Base-by-base conservation (phyloP, 306 rosid genomes). In the Styphnolobium japonicum region DNA sequence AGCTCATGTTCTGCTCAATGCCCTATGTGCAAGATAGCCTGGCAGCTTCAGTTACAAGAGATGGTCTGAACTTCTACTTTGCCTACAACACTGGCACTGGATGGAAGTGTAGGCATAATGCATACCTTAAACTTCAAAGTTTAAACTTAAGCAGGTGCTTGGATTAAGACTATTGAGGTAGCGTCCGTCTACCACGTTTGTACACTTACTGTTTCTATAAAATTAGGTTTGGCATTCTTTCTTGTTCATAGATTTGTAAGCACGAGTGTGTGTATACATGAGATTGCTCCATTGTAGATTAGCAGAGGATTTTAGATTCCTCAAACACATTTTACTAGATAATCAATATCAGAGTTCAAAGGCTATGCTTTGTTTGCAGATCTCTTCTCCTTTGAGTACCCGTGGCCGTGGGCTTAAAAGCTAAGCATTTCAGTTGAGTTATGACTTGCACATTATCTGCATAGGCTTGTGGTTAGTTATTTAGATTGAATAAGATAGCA, bases 1-100 rank as follows among this genome's bases (percentile, higher is more conserved):
- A 78, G 90, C 85, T 89, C 98, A 94, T 85, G 87, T 92, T 69
- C 81, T 92, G 79, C 89, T 94, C 48, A 94, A 92, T 83, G 94
- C 89, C 4, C 71, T 89, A 0, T 94, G 98, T 77, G 78, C 84
- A 80, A 87, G 73, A 64, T 83, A 83, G 75, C 16, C 42, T 9
- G 16, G 23, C 34, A 67, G 29, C 33, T 78, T 80, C 60, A 43
- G 79, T 16, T 55, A 36, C 18, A 77, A 65, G 52, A 64, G 25
- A 75, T 6, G 7, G 25, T 10, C 8, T 5, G 39, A 52, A 39
- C 1, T 7, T 6, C 2, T 62, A 45, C 40, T 19, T 56, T 36
- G 31, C 43, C 67, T 25, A 10, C 37, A 22, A 40, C 3, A 57
- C 45, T 56, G 61, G 46, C 43, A 40, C 23, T 19, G 49, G 48